Percentiles rank a stretch among this genome's conserved stretches.
Evolutionary conservation across 2,329 filamentous ascomycete species (phyloP).

Genomic region (Mycogone perniciosa): DNA sequence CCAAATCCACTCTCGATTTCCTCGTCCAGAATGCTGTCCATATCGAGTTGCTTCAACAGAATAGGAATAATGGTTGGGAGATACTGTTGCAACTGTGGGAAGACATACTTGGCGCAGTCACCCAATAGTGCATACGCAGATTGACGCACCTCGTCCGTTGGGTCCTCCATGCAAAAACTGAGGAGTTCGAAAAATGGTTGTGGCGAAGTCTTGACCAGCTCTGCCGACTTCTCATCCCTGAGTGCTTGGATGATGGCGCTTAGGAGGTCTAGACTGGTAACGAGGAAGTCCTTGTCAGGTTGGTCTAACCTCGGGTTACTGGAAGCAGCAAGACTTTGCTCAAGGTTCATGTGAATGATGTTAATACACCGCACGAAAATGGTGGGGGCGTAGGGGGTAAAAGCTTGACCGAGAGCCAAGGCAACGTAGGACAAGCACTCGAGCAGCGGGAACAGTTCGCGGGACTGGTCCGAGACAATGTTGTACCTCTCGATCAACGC

Average conservation of each 20-base stretch:
- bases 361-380: slow-evolving; percentile 85
- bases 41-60: slow-evolving; percentile 79
- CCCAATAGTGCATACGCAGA: slow-evolving; percentile 92
- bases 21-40: slow-evolving; percentile 69
- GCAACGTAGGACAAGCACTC: slow-evolving; percentile 95
- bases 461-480: slow-evolving; percentile 77
- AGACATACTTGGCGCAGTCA: slow-evolving; percentile 91
- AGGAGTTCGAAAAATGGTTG: slow-evolving; percentile 87
- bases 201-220: slow-evolving; percentile 68
- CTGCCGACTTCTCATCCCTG: slow-evolving; percentile 63
- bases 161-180: slow-evolving; percentile 86
- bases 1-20: slow-evolving; percentile 81
- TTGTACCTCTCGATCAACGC: slow-evolving; percentile 85
- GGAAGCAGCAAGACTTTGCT: slow-evolving; percentile 66
- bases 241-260: slow-evolving; percentile 92
- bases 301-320: slow-evolving; percentile 64
- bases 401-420: slow-evolving; percentile 73
- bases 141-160: slow-evolving; percentile 86
- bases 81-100: slow-evolving; percentile 68
- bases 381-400: slow-evolving; percentile 76
- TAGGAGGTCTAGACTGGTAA: slow-evolving; percentile 88
- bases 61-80: slow-evolving; percentile 70
- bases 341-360: slow-evolving; percentile 86
- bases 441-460: slow-evolving; percentile 90
- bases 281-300: slow-evolving; percentile 94